Base-by-base conservation (phyloP, 2,329 filamentous ascomycete species). In the Aspergillus fumigatus region DNA sequence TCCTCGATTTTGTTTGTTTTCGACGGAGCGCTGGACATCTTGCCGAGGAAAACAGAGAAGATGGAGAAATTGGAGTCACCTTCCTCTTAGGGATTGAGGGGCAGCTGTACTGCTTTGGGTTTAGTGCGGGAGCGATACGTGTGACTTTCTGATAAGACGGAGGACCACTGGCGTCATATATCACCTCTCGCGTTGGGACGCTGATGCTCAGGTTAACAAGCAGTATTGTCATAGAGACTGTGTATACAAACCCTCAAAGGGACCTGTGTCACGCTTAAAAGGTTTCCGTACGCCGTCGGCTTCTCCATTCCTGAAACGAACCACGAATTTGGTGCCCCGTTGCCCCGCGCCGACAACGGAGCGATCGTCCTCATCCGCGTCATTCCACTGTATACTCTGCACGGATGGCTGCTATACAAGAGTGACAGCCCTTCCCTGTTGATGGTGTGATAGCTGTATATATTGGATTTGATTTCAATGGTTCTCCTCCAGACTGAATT, bases 211-310 rank as follows among this genome's bases (percentile, higher is more conserved):
- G 32, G 32, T 6, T 38, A 38, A 38, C 32, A 19, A 21, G n/a
- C 8, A 11, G 8, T 9, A 45, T 45, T 19, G 41, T 19, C 41
- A 45, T 10, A 45, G 8, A 45, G 19, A 45, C n/a, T 23, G 32
- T 38, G 32, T 38, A 17, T 38, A 38, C 14, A 38, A 17, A 23
- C 3, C 8, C 21, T 43, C 10, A 23, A 11, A 19, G 4, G 8
- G n/a, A 19, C 4, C n/a, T 10, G 97, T 99, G 49, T 89, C 92
- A 62, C 94, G 89, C 72, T 89, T 90, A 82, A 89, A 89, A 92
- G 80, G 97, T 97, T 73, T 97, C 88, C 50, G 88, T 83, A 61
- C 89, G 35, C 51, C 54, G 48, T 56, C 62, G 59, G 60, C 54
- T 54, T 53, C 48, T 52, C 17, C 48, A 55, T 60, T 54, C 51